Percentiles rank a stretch among this genome's conserved stretches.
Evolutionary conservation across 495 filamentous ascomycete species (phyloP).

Genomic region (Xylaria scruposa): DNA sequence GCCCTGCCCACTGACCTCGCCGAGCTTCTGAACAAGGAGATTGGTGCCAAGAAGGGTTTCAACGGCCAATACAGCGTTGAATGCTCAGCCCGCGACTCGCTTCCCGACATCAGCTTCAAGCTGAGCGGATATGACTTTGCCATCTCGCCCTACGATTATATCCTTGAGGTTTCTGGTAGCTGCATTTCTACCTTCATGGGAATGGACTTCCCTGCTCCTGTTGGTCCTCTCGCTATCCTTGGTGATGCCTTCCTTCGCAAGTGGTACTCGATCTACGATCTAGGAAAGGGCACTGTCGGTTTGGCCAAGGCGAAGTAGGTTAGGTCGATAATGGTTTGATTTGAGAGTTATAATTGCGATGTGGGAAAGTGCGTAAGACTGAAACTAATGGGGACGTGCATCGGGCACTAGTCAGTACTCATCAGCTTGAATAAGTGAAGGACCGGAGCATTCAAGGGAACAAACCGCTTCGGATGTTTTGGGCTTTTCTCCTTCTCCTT

Average conservation of each 20-base stretch:
- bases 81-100: conserved; percentile 78
- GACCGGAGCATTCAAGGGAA: background rate
- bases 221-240: conserved; percentile 92
- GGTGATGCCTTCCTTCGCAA: conserved; percentile 96
- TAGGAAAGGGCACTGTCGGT: conserved; percentile 83
- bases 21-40: conserved; percentile 96
- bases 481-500: background rate
- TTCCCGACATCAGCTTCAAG: conserved; percentile 89
- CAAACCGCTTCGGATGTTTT: background rate
- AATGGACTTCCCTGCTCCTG: conserved; percentile 93
- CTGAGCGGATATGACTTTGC: conserved; percentile 88
- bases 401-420: background rate
- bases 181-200: conserved; percentile 98
- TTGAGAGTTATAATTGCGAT: conserved; percentile 25
- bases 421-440: background rate
- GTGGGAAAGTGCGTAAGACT: conserved; percentile 21
- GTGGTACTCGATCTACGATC: conserved; percentile 97
- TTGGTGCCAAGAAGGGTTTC: conserved; percentile 95
- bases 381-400: conserved; percentile 14
- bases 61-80: conserved; percentile 96
- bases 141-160: conserved; percentile 90
- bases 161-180: conserved; percentile 91
- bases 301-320: conserved; percentile 80
- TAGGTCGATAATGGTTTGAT: conserved; percentile 11
- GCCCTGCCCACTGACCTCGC: conserved; percentile 91